Percentiles rank a stretch among this genome's conserved stretches.
Evolutionary conservation across 345 rosid genomes (phyloP).

Genomic region (Mangifera indica): DNA sequence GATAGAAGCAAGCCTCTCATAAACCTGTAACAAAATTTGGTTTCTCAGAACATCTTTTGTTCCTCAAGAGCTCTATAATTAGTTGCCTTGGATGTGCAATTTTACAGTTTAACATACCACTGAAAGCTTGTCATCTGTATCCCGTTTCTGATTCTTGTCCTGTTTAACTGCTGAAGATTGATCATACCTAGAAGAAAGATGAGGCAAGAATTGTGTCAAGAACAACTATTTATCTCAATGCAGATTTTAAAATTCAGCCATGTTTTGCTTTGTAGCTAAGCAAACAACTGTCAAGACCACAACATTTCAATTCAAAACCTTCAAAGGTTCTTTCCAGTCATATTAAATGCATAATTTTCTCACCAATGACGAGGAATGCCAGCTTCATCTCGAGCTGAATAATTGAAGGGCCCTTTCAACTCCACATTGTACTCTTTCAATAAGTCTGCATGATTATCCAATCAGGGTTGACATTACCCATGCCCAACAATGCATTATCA

Average conservation of each 20-base stretch:
- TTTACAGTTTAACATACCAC: constrained; percentile 38
- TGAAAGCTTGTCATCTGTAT: constrained; percentile 50
- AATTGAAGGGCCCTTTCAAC: constrained; percentile 90
- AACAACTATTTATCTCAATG: background rate
- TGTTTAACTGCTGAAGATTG: constrained; percentile 36
- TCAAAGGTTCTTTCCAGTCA: background rate
- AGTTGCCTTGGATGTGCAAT: background rate
- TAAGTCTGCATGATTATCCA: constrained; percentile 44
- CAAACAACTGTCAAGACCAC: constrained; percentile 2
- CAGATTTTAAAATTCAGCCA: background rate
- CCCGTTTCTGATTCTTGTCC: constrained; percentile 30
- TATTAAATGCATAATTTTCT: constrained; percentile 10
- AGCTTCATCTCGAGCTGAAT: constrained; percentile 83
- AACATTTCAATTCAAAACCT: background rate
- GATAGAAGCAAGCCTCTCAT: constrained; percentile 72
- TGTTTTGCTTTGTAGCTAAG: background rate
- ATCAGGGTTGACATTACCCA: constrained; percentile 18
- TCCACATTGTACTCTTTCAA: constrained; percentile 74
- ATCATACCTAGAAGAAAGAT: constrained; percentile 57
- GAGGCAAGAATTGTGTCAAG: constrained; percentile 5
- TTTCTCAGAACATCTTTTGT: background rate
- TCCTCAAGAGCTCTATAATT: background rate
- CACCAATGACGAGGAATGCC: constrained; percentile 93
- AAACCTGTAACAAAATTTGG: constrained; percentile 45
- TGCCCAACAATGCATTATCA: background rate